Conservation (phyloP, 2,329 filamentous ascomycete species). For the Pezicula radicicola region DNA sequence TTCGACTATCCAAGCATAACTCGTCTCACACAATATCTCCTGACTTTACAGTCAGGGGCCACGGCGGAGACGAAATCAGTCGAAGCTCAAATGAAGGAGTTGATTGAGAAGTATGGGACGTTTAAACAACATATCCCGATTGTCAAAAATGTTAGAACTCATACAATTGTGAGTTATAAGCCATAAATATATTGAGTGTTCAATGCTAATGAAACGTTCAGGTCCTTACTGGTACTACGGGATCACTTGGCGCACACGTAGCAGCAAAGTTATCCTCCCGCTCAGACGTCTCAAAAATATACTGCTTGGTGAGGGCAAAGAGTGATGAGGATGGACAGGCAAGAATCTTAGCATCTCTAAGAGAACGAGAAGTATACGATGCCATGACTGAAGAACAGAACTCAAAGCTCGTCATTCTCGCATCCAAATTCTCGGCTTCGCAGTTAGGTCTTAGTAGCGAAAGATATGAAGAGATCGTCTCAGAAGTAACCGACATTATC, state of each 20-base stretch:
- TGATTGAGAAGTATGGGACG: too few relatives aligned
- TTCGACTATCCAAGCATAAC: slow-evolving; percentile 45
- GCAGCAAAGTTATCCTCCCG: slow-evolving; percentile 46
- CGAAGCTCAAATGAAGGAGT: too few relatives aligned
- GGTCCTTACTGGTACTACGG: slow-evolving; percentile 61
- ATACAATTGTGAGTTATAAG: slow-evolving; percentile 4
- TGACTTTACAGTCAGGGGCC: too few relatives aligned
- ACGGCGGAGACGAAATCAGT: too few relatives aligned
- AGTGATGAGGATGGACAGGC: slow-evolving; percentile 12
- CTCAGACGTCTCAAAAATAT: slow-evolving; percentile 46
- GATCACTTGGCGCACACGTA: slow-evolving; percentile 59
- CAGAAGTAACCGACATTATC: slow-evolving; percentile 38
- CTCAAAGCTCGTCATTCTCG: slow-evolving; percentile 33
- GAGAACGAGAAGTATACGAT: too few relatives aligned
- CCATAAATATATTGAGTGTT: neutral
- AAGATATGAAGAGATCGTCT: slow-evolving; percentile 26
- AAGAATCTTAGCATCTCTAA: too few relatives aligned
- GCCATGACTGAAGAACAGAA: too few relatives aligned
- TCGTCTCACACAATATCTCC: too few relatives aligned
- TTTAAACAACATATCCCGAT: too few relatives aligned
- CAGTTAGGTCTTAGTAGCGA: slow-evolving; percentile 31
- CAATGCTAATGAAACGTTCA: slow-evolving; percentile 6
- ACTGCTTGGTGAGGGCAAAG: slow-evolving; percentile 44
- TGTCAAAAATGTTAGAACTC: slow-evolving; percentile 21
- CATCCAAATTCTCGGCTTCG: slow-evolving; percentile 14